These are phyloP conservation scores for Backusella tuberculispora DNA, from an alignment of 192 early-diverging fungal genomes.

Conservation along the genomic window DNA sequence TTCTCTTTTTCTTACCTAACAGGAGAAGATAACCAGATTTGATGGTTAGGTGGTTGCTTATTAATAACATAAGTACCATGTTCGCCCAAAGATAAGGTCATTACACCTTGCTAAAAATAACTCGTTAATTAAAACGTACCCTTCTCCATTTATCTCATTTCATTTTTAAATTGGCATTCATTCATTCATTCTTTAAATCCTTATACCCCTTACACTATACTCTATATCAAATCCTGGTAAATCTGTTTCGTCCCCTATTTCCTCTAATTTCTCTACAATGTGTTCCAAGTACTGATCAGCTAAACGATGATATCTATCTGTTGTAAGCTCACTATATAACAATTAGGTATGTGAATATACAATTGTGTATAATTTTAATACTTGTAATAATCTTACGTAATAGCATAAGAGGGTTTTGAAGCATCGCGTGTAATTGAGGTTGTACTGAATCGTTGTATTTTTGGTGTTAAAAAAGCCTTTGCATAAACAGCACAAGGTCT, in stretches of 20 bases:
- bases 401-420: background rate
- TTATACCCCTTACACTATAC: slow-evolving; percentile 63
- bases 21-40: slow-evolving; percentile 98
- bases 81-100: slow-evolving; percentile 81
- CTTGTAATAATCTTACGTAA: slow-evolving; percentile 19
- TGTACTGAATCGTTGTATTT: background rate
- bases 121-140: background rate
- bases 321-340: slow-evolving; percentile 48
- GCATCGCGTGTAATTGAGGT: background rate
- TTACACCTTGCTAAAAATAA: slow-evolving; percentile 69
- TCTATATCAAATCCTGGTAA: slow-evolving; percentile 78
- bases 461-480: background rate
- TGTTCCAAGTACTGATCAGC: slow-evolving; percentile 65
- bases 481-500: background rate
- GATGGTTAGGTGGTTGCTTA: slow-evolving; percentile 98
- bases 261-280: slow-evolving; percentile 77
- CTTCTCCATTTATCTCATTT: background rate
- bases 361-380: background rate
- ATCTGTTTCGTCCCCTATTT: slow-evolving; percentile 70
- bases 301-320: slow-evolving; percentile 62
- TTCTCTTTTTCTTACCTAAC: slow-evolving; percentile 42
- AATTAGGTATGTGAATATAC: background rate
- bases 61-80: slow-evolving; percentile 94
- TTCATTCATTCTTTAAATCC: too few relatives aligned
- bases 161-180: background rate